phyloP scores from a whole-genome alignment of 1,139 yeast species.

The Hyphopichia khmerensis region DNA sequence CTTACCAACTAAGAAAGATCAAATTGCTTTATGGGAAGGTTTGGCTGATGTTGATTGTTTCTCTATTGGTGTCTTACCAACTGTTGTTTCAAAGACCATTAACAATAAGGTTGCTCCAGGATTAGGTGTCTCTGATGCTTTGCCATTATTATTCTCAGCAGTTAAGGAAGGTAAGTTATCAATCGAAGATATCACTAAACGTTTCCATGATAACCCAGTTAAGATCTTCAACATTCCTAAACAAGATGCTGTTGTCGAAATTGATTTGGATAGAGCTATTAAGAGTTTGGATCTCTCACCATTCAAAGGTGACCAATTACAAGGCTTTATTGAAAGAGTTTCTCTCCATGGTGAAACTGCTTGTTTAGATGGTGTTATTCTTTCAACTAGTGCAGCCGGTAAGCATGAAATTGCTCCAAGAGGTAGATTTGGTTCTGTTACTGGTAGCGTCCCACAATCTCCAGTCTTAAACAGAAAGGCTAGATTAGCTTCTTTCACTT shows the following conservation, averaged over 20 bases:
- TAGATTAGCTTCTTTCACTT: conserved; percentile 51
- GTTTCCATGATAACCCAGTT: conserved; percentile 81
- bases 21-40: conserved; percentile 77
- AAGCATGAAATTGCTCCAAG: conserved; percentile 47
- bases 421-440: conserved; percentile 37
- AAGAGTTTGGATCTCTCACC: conserved; percentile 53
- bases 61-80: conserved; percentile 81
- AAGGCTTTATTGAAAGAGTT: conserved; percentile 89
- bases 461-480: conserved; percentile 43
- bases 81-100: conserved; percentile 63
- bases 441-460: conserved; percentile 42
- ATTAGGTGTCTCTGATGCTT: conserved; percentile 73
- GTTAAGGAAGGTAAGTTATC: conserved; percentile 74
- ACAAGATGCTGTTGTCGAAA: conserved; percentile 74
- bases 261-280: conserved; percentile 72
- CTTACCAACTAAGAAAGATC: conserved; percentile 81
- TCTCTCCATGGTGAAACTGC: conserved; percentile 75
- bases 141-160: conserved; percentile 81
- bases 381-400: conserved; percentile 61
- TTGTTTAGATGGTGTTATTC: conserved; percentile 76
- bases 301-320: conserved; percentile 48
- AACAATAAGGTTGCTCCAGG: conserved; percentile 66
- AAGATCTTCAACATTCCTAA: conserved; percentile 81
- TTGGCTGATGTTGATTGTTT: conserved; percentile 77
- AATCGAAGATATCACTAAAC: conserved; percentile 65